These are phyloP conservation scores for Lupinus albus DNA, from an alignment of 306 rosid species.

Conservation along the genomic window DNA sequence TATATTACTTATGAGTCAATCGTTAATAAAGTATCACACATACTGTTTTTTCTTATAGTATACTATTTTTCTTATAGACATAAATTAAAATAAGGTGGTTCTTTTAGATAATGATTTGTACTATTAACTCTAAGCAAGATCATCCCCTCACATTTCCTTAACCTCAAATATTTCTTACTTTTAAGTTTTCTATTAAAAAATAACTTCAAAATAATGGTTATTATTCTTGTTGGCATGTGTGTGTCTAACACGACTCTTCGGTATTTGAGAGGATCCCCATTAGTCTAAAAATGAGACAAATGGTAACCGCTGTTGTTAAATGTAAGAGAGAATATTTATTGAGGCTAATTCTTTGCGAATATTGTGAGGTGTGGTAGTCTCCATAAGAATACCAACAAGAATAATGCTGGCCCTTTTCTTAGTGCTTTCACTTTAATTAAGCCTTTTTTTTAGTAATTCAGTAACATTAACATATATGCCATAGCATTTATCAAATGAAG, in stretches of 20 bases:
- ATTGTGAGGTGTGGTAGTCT: not conserved
- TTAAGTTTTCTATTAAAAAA: too few species aligned
- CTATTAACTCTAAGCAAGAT: slow-evolving; percentile 13
- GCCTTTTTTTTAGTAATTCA: not conserved
- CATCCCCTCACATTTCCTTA: not conserved
- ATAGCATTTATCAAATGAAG: not conserved
- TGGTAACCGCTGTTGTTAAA: not conserved
- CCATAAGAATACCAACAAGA: slow-evolving; percentile 15
- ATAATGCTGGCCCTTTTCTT: slow-evolving; percentile 15
- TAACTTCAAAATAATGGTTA: too few species aligned
- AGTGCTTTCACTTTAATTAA: slow-evolving; percentile 6
- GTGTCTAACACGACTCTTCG: too few species aligned
- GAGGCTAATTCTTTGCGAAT: not conserved
- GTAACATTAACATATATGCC: not conserved
- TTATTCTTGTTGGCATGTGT: too few species aligned
- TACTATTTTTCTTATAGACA: too few species aligned
- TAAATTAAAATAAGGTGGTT: too few species aligned
- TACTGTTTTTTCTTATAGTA: too few species aligned
- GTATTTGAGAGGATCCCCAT: too few species aligned
- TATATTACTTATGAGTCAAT: too few species aligned
- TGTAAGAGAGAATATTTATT: slow-evolving; percentile 25
- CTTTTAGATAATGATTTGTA: too few species aligned
- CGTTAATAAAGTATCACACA: too few species aligned
- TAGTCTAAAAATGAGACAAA: slow-evolving; percentile 8
- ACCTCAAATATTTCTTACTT: not conserved